Percentiles rank a stretch among this genome's conserved stretches.
phyloP scores from a whole-genome alignment of 148 eudicot species.

The Tetragonia tetragonoides region DNA sequence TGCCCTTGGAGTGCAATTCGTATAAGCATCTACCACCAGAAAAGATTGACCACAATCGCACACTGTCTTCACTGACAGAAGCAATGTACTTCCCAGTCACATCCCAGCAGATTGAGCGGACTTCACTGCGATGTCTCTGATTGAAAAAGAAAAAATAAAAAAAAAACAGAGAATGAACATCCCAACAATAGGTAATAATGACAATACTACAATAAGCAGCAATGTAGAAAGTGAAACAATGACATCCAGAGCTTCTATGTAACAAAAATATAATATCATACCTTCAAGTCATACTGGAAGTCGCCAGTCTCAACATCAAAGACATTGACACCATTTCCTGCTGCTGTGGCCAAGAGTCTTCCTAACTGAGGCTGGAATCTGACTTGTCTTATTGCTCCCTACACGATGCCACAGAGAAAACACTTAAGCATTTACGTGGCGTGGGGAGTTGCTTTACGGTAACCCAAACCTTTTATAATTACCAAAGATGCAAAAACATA shows the following conservation, averaged over 20 bases:
- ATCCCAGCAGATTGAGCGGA: constrained; percentile 54
- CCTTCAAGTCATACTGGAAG: constrained; percentile 24
- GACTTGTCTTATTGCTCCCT: constrained; percentile 45
- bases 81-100: constrained; percentile 42
- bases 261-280: neutral
- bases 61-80: constrained; percentile 47
- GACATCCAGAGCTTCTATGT: neutral
- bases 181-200: neutral
- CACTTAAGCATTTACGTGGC: neutral
- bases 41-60: constrained; percentile 41
- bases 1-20: constrained; percentile 36
- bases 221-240: neutral
- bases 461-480: neutral
- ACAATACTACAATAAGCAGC: neutral
- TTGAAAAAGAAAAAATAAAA: neutral
- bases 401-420: constrained; percentile 3
- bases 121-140: constrained; percentile 45
- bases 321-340: constrained; percentile 35
- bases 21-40: constrained; percentile 34
- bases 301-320: constrained; percentile 40
- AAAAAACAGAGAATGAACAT: neutral
- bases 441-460: neutral
- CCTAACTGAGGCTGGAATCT: constrained; percentile 50
- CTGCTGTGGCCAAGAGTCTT: constrained; percentile 39
- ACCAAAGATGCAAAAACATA: neutral